These are phyloP conservation scores for Rhododendron vialii DNA, from an alignment of 148 eudicot species.

Conservation along the genomic window DNA sequence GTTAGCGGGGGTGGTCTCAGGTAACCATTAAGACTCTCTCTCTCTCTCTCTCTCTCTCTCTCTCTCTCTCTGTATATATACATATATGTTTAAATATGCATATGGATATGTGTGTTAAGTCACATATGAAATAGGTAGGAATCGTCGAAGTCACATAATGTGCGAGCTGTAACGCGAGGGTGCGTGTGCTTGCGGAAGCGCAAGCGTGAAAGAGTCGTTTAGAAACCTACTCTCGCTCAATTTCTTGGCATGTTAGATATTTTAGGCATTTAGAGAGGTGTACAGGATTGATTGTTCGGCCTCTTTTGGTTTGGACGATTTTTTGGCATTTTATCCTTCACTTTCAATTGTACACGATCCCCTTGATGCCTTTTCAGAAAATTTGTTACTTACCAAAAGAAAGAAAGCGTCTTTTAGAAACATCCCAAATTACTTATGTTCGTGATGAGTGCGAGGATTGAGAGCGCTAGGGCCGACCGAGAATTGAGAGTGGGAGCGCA, in stretches of 20 bases:
- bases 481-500: neutral
- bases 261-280: neutral
- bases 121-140: neutral
- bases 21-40: conserved; percentile 23
- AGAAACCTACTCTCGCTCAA: neutral
- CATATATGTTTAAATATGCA: no score
- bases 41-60: conserved; percentile 5
- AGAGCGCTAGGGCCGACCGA: neutral
- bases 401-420: no score
- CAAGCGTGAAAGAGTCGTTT: neutral
- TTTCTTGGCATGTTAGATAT: neutral
- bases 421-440: neutral
- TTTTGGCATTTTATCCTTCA: neutral
- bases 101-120: no score
- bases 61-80: neutral
- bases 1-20: conserved; percentile 90
- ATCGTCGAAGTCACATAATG: neutral
- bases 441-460: neutral
- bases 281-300: neutral
- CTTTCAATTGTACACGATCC: neutral
- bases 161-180: neutral
- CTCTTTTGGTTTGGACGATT: neutral
- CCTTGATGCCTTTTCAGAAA: neutral
- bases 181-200: neutral
- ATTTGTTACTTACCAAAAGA: no score